Base-by-base conservation (phyloP, 83 land plant genomes). In the Thuja plicata region DNA sequence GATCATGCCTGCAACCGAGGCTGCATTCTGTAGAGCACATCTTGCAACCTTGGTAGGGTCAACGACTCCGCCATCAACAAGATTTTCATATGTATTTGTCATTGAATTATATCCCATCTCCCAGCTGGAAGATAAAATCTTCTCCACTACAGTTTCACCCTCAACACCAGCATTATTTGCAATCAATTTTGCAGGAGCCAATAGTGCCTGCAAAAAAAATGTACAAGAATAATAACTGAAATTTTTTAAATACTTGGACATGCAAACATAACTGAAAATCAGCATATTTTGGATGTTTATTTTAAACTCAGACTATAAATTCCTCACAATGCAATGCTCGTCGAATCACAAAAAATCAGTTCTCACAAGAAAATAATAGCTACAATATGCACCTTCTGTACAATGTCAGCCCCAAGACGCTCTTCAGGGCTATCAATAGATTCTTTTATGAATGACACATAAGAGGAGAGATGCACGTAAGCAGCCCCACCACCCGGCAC, bases 401-500 rank as follows among this genome's bases (percentile, higher is more conserved):
- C 92, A 87, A 98, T 93, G 62, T 96, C 97, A 84, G 97, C 99
- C 46, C 99, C 99, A 87, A 98, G 94, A 91, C 92, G 93, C 87
- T 98, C 99, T 85, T 96, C 99, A 34, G 92, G 92, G 88, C 97
- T 96, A 46, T 91, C 88, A 62, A 98, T 91, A 8, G 88, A 81
- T 19, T 92, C 89, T 88, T 93, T 97, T 70, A 98, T 98, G 35
- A 54, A 41, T 8, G 95, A 94, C 41, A 98, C 95, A 87, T 89
- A 60, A 30, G 96, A 92, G 11, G 94, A 94, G 21, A 98, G 91
- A 88, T 96, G 99, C 40, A 96, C 94, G 89, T 90, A 92, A 2
- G 99, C 91, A 24, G 99, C 95, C 46, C 99, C 99, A 27, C 99
- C 99, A 87, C 99, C 99, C n/a, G 97, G 98, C 3, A 95, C 96